Conservation (phyloP, 306 rosid species). For the Malus sylvestris region DNA sequence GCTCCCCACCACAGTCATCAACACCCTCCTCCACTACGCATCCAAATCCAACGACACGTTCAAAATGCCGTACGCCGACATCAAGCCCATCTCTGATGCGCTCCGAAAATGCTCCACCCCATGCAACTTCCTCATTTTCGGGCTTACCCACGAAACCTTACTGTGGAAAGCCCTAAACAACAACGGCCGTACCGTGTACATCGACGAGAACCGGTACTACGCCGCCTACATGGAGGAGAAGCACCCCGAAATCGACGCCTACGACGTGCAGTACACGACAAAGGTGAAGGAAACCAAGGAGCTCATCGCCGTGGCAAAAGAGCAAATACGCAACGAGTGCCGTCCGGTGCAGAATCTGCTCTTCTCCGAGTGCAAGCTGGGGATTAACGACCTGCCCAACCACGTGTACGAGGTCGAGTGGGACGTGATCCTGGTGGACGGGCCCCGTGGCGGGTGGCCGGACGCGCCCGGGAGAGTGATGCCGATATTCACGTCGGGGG, state of each 20-base stretch:
- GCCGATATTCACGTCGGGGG: slow-evolving; percentile 83
- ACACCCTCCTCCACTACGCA: slow-evolving; percentile 78
- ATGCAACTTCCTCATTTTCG: slow-evolving; percentile 72
- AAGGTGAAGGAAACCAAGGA: slow-evolving; percentile 59
- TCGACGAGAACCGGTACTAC: slow-evolving; percentile 90
- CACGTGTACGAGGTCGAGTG: slow-evolving; percentile 89
- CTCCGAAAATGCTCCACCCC: slow-evolving; percentile 76
- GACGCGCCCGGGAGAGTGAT: slow-evolving; percentile 86
- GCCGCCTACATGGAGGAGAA: slow-evolving; percentile 75
- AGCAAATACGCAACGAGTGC: slow-evolving; percentile 70
- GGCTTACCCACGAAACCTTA: slow-evolving; percentile 80
- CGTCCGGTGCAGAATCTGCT: slow-evolving; percentile 85
- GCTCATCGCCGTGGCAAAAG: slow-evolving; percentile 52
- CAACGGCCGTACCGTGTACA: slow-evolving; percentile 85
- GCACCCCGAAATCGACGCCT: slow-evolving; percentile 91
- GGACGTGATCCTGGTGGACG: slow-evolving; percentile 85
- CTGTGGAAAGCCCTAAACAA: slow-evolving; percentile 89
- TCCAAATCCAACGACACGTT: slow-evolving; percentile 70
- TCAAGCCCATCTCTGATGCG: slow-evolving; percentile 75
- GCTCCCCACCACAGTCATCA: slow-evolving; percentile 67
- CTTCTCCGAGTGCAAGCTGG: slow-evolving; percentile 79
- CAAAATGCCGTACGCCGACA: slow-evolving; percentile 76
- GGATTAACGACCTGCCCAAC: slow-evolving; percentile 84
- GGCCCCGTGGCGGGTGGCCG: slow-evolving; percentile 89
- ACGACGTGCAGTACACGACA: slow-evolving; percentile 88